Conservation (phyloP, 78 protist species). For the Capsaspora owczarzaki region DNA sequence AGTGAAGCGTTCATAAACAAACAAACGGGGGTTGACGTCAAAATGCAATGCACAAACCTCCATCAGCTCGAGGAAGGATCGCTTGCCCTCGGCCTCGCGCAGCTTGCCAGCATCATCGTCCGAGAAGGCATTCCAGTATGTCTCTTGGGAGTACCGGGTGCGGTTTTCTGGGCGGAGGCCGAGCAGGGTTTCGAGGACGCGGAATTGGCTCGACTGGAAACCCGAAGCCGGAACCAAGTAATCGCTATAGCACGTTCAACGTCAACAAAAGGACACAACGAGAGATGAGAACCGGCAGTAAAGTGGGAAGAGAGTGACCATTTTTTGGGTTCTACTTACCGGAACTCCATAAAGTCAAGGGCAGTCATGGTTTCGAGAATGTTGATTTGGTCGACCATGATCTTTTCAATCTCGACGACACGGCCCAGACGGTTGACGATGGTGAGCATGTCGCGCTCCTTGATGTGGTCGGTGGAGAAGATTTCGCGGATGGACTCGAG, state of each 20-base stretch:
- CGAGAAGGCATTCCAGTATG: constrained; percentile 9
- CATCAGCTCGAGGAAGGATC: background rate
- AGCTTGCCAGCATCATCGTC: background rate
- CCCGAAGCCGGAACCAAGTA: constrained; percentile 58
- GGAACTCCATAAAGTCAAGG: constrained; percentile 52
- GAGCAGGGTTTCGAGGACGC: constrained; percentile 48
- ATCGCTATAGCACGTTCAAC: constrained; percentile 4
- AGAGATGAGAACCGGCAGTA: background rate
- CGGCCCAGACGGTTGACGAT: constrained; percentile 47
- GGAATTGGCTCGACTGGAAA: constrained; percentile 60
- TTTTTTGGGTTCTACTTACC: background rate
- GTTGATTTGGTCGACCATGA: constrained; percentile 51
- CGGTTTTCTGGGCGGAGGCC: constrained; percentile 44
- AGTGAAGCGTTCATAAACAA: background rate
- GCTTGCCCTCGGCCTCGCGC: background rate
- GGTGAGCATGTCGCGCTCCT: constrained; percentile 21
- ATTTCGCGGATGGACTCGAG: constrained; percentile 27
- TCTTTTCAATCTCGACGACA: constrained; percentile 31
- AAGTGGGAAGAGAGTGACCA: background rate
- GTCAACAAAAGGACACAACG: background rate
- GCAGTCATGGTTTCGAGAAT: constrained; percentile 65
- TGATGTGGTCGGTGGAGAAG: background rate
- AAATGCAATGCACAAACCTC: background rate
- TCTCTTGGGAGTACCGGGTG: constrained; percentile 43
- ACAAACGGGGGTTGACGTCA: too few relatives aligned